Evolutionary conservation across 2,329 filamentous ascomycete species (phyloP).

Genomic region (Leptographium lundbergii): DNA sequence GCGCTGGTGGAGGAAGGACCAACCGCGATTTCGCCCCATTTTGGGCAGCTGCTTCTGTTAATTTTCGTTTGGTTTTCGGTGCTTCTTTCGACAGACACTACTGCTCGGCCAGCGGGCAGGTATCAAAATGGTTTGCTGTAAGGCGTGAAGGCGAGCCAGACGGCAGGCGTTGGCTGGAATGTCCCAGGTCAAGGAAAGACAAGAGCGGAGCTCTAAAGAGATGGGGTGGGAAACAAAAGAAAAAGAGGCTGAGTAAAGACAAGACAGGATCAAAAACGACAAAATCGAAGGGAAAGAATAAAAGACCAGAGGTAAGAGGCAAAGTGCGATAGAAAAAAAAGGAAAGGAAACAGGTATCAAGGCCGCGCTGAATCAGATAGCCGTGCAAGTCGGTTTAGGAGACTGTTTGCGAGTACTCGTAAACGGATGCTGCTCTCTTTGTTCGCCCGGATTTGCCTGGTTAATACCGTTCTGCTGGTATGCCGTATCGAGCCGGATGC

Average conservation of each 20-base stretch:
- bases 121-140: background rate
- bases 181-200: background rate
- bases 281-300: background rate
- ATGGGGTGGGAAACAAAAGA: background rate
- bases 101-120: background rate
- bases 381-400: background rate
- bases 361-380: background rate
- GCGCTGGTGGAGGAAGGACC: constrained; percentile 18
- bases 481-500: background rate
- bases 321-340: background rate
- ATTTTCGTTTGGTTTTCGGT: background rate
- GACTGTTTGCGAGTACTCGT: too few relatives aligned
- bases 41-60: constrained; percentile 15
- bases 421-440: background rate
- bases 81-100: background rate
- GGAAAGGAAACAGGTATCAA: background rate
- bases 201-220: background rate
- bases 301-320: background rate
- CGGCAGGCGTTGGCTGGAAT: background rate
- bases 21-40: constrained; percentile 44
- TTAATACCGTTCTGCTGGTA: background rate
- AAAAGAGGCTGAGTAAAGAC: background rate
- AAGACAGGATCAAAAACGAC: background rate
- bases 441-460: background rate
- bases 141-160: background rate